Conservation (phyloP, 1,139 yeast genomes). For the Saccharomyces hybrid region DNA sequence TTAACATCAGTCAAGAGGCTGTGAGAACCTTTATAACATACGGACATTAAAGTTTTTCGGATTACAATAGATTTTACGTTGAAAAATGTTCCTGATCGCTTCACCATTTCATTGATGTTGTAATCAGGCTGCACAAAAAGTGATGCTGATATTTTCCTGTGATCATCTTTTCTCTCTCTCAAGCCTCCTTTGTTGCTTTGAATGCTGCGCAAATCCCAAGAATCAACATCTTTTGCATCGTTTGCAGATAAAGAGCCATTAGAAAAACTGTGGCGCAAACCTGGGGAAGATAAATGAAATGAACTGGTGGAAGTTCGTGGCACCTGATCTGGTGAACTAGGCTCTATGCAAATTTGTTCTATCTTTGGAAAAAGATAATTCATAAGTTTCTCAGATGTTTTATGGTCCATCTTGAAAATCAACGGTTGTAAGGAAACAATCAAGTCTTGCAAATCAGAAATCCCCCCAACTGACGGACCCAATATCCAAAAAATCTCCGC, state of each 20-base stretch:
- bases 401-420: constrained; percentile 64
- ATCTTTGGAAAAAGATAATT: constrained; percentile 58
- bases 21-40: constrained; percentile 75
- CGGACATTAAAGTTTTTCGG: constrained; percentile 45
- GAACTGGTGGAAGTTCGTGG: constrained; percentile 2
- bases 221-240: no score
- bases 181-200: constrained; percentile 5
- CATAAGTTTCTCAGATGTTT: constrained; percentile 54
- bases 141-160: constrained; percentile 10
- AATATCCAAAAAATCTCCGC: constrained; percentile 61
- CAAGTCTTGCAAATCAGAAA: constrained; percentile 53
- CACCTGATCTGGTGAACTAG: constrained; percentile 2
- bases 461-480: constrained; percentile 82
- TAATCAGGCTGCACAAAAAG: constrained; percentile 16
- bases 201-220: constrained; percentile 14
- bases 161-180: constrained; percentile 5
- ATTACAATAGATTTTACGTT: constrained; percentile 56
- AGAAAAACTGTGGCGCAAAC: constrained; percentile 2
- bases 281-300: neutral
- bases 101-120: constrained; percentile 51
- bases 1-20: constrained; percentile 65
- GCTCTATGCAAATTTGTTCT: constrained; percentile 18
- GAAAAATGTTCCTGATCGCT: constrained; percentile 59
- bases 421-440: constrained; percentile 54
- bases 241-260: no score